A percentile compares a stretch with the other conserved stretches of the same genome.
These are phyloP conservation scores for Torulaspora pretoriensis DNA, from an alignment of 1,139 yeast species.

Conservation along the genomic window DNA sequence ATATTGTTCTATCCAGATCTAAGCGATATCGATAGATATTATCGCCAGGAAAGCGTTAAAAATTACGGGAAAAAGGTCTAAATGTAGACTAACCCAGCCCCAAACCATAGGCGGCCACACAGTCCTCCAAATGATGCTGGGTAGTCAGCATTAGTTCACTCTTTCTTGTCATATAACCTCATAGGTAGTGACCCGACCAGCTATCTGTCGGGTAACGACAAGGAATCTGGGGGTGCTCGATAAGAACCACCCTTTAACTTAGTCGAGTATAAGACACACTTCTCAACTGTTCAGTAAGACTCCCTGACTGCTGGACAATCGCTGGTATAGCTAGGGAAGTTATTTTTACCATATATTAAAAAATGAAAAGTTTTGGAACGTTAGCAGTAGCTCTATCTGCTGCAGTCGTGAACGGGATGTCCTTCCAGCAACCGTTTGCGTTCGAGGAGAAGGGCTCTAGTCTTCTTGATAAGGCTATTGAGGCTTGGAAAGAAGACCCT, in stretches of 20 bases:
- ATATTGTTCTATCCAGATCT: too few relatives aligned
- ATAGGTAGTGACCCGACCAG: neutral
- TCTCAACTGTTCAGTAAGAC: neutral
- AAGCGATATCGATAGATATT: too few relatives aligned
- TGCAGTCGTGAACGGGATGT: conserved; percentile 25
- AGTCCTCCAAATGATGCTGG: too few relatives aligned
- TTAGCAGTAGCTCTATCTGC: conserved; percentile 15
- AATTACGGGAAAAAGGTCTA: too few relatives aligned
- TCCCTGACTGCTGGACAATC: neutral
- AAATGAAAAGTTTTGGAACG: conserved; percentile 7
- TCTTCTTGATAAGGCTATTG: conserved; percentile 37
- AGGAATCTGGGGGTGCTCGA: neutral
- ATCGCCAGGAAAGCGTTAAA: too few relatives aligned
- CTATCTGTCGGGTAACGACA: neutral
- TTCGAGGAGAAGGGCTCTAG: conserved; percentile 19
- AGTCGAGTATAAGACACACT: neutral
- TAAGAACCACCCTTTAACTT: neutral
- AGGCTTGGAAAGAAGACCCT: conserved; percentile 44
- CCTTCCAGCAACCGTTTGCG: conserved; percentile 34
- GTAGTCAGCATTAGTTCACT: neutral
- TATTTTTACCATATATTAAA: neutral
- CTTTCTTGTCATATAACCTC: neutral
- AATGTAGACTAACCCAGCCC: too few relatives aligned
- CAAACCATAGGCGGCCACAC: too few relatives aligned
- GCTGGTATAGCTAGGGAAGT: neutral